These are phyloP conservation scores for Myochromella boudieri DNA, from an alignment of 768 basidiomycete species.

Conservation along the genomic window DNA sequence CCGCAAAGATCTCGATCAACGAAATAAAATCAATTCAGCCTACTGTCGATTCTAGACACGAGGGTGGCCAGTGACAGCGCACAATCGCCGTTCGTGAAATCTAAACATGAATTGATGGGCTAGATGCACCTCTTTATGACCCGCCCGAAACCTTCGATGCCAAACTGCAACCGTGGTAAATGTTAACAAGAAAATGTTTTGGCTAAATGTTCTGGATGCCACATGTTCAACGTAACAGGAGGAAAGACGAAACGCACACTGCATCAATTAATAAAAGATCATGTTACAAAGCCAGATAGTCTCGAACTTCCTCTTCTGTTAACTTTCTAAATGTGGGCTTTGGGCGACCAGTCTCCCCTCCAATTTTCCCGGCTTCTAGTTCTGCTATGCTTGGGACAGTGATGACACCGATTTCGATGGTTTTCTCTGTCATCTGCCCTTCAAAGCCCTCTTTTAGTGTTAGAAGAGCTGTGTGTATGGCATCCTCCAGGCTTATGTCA, in stretches of 20 bases:
- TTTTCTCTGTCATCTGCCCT: constrained; percentile 99
- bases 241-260: neutral
- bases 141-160: neutral
- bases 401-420: constrained; percentile 97
- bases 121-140: too few relatives aligned
- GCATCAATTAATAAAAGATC: constrained; percentile 8
- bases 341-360: constrained; percentile 64
- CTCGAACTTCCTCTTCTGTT: constrained; percentile 94
- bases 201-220: too few relatives aligned
- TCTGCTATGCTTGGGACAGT: constrained; percentile 80
- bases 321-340: constrained; percentile 94
- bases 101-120: too few relatives aligned
- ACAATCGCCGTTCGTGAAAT: too few relatives aligned
- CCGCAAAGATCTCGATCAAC: too few relatives aligned
- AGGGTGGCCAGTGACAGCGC: too few relatives aligned
- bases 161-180: neutral
- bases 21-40: too few relatives aligned
- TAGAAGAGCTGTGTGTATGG: constrained; percentile 96
- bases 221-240: too few relatives aligned
- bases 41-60: too few relatives aligned
- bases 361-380: constrained; percentile 69
- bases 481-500: constrained; percentile 97
- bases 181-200: too few relatives aligned
- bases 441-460: constrained; percentile 99
- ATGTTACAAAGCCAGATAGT: constrained; percentile 83